Evolutionary conservation across 768 basidiomycete species (phyloP).

Genomic region (Gymnopilus dilepis): DNA sequence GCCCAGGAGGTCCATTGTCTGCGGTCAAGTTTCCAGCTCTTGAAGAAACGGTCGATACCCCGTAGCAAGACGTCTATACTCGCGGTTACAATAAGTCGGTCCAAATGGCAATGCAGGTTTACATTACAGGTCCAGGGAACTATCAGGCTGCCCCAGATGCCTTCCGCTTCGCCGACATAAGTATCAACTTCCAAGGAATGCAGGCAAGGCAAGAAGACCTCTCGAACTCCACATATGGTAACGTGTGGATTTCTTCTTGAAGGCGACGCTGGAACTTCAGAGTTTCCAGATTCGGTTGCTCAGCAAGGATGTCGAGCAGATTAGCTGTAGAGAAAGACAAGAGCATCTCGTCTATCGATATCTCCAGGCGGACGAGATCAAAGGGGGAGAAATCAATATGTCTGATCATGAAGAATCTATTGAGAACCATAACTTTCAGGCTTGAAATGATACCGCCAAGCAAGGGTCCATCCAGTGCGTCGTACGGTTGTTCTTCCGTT

Average conservation of each 20-base stretch:
- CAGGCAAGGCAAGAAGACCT: not conserved
- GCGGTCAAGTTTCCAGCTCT: not conserved
- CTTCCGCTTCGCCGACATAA: not conserved
- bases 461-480: not conserved
- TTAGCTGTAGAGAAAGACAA: not conserved
- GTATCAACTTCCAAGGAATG: not conserved
- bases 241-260: too few species aligned
- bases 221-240: too few species aligned
- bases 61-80: not conserved
- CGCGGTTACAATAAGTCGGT: too few species aligned
- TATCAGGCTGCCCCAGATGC: not conserved
- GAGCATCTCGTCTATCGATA: not conserved
- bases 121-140: not conserved
- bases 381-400: not conserved
- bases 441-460: not conserved
- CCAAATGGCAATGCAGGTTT: not conserved
- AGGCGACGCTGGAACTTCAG: not conserved
- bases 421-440: not conserved
- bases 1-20: not conserved
- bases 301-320: slow-evolving; percentile 1
- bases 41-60: not conserved
- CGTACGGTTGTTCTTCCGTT: not conserved
- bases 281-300: not conserved
- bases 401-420: not conserved
- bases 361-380: not conserved